Percentiles rank a stretch among this genome's conserved stretches.
Evolutionary conservation across 192 early-diverging fungal genomes (phyloP).

Genomic region (Kappamyces sp.): DNA sequence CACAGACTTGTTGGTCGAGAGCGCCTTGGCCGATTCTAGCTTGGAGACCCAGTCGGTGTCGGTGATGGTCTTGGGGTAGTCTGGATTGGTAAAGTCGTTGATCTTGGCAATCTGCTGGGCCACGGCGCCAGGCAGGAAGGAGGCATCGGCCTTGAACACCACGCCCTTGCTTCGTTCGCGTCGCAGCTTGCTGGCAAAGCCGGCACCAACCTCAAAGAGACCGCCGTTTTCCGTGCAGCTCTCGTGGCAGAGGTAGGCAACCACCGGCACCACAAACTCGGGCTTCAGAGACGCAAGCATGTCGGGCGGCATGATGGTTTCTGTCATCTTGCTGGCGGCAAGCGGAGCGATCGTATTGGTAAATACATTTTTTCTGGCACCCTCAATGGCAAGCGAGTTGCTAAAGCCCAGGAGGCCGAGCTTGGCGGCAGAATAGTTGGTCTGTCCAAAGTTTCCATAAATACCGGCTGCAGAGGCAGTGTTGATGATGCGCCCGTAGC

Average conservation of each 20-base stretch:
- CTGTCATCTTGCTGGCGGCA: conserved; percentile 91
- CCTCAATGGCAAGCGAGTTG: conserved; percentile 88
- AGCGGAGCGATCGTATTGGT: conserved; percentile 94
- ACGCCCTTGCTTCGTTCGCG: conserved; percentile 84
- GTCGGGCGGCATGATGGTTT: conserved; percentile 90
- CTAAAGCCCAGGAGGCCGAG: conserved; percentile 88
- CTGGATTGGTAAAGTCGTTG: conserved; percentile 45
- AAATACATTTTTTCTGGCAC: conserved; percentile 88
- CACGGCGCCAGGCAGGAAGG: conserved; percentile 80
- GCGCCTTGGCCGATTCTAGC: conserved; percentile 65
- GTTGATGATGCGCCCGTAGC: conserved; percentile 88
- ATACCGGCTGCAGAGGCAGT: conserved; percentile 95
- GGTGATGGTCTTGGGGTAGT: conserved; percentile 67
- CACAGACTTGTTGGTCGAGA: conserved; percentile 54
- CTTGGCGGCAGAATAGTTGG: conserved; percentile 88
- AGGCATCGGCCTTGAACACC: conserved; percentile 83
- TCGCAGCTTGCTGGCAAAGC: conserved; percentile 88
- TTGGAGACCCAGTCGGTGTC: conserved; percentile 79
- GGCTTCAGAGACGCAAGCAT: conserved; percentile 94
- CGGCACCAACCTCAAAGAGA: conserved; percentile 94
- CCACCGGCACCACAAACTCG: conserved; percentile 90
- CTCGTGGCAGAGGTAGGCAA: conserved; percentile 85
- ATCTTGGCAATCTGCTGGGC: conserved; percentile 71
- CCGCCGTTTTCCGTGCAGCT: conserved; percentile 68
- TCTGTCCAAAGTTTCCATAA: conserved; percentile 98